Conservation (phyloP, 306 rosid genomes). For the Lathyrus tuberosus region DNA sequence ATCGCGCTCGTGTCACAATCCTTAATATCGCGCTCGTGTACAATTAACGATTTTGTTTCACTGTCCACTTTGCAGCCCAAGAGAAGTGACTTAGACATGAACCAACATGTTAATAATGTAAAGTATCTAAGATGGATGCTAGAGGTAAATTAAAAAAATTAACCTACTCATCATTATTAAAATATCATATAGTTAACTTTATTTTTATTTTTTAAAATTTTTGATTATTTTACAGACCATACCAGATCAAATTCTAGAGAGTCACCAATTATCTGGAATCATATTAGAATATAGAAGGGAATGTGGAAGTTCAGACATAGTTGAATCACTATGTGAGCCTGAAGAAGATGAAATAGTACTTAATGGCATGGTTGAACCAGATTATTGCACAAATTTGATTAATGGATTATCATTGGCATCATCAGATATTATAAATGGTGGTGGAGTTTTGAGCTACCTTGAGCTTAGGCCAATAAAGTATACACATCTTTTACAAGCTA, state of each 20-base stretch:
- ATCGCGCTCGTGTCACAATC: background rate
- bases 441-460: conserved; percentile 59
- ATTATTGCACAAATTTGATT: conserved; percentile 45
- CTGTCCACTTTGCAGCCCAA: conserved; percentile 63
- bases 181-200: conserved; percentile 29
- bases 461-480: conserved; percentile 58
- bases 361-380: conserved; percentile 48
- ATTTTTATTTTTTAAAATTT: background rate
- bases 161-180: conserved; percentile 14
- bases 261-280: conserved; percentile 70
- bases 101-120: conserved; percentile 90
- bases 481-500: conserved; percentile 73
- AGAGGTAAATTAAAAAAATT: conserved; percentile 59
- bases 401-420: conserved; percentile 71
- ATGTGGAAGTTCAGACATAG: conserved; percentile 78
- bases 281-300: conserved; percentile 78
- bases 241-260: conserved; percentile 70
- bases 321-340: conserved; percentile 78
- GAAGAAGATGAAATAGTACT: conserved; percentile 64
- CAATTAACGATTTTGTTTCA: conserved; percentile 34
- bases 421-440: conserved; percentile 62
- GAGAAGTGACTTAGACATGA: conserved; percentile 95
- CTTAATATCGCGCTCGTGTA: background rate
- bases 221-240: conserved; percentile 54
- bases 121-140: conserved; percentile 92